A percentile compares a stretch with the other conserved stretches of the same genome.
phyloP scores from a whole-genome alignment of 257 asterid genomes.

The Fraxinus americana region DNA sequence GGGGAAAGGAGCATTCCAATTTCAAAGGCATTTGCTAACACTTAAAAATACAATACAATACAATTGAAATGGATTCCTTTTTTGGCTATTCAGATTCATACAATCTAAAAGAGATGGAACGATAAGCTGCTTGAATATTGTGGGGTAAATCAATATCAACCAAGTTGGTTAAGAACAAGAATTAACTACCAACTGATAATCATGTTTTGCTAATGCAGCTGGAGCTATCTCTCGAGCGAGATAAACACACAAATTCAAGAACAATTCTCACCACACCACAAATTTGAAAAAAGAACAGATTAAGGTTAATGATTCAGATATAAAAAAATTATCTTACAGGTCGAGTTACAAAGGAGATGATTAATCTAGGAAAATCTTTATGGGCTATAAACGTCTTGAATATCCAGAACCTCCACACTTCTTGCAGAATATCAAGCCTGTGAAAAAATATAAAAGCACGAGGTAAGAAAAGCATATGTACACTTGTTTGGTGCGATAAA shows the following conservation, averaged over 20 bases:
- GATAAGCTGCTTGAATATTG: not conserved
- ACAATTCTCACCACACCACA: not conserved
- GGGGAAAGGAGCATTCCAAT: not conserved
- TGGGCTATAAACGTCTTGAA: slow-evolving; percentile 63
- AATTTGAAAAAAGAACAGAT: slow-evolving; percentile 2
- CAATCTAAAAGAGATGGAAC: not conserved
- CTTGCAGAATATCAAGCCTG: slow-evolving; percentile 92
- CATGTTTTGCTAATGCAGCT: not conserved
- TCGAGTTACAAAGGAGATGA: slow-evolving; percentile 13
- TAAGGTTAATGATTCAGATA: slow-evolving; percentile 31
- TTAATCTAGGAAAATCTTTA: slow-evolving; percentile 14
- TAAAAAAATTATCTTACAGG: slow-evolving; percentile 27
- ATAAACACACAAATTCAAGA: not conserved
- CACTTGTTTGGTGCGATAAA: not conserved
- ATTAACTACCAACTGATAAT: not conserved
- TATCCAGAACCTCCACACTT: slow-evolving; percentile 95
- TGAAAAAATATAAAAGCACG: not conserved
- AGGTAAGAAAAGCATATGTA: not conserved
- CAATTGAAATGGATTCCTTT: not conserved
- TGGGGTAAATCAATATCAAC: not conserved
- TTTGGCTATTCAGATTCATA: not conserved
- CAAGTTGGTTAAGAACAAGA: not conserved
- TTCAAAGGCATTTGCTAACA: not conserved
- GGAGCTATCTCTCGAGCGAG: not conserved
- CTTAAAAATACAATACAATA: not conserved